These are phyloP conservation scores for Sistotremastrum niveocremeum DNA, from an alignment of 768 basidiomycete species.

Conservation along the genomic window DNA sequence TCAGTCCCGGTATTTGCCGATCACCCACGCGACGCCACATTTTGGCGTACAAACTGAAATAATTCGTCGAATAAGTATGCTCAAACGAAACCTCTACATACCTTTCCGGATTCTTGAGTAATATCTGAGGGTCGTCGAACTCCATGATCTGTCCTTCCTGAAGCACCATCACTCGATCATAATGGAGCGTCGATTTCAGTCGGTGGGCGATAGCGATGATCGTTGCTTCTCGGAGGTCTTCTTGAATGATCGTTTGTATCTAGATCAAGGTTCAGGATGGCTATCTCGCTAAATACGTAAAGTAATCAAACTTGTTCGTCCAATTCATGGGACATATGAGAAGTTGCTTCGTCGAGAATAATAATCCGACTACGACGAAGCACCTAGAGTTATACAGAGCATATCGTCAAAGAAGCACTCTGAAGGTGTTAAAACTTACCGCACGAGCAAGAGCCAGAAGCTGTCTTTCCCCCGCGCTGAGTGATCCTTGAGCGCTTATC, in stretches of 20 bases:
- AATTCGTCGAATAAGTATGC: too few species aligned
- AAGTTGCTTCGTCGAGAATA: slow-evolving; percentile 70
- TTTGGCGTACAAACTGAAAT: too few species aligned
- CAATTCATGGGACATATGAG: slow-evolving; percentile 56
- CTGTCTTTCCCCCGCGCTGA: slow-evolving; percentile 72
- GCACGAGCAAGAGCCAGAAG: slow-evolving; percentile 59
- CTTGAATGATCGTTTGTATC: too few species aligned
- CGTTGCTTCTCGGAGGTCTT: slow-evolving; percentile 51
- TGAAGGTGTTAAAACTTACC: slow-evolving; percentile 4
- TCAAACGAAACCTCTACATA: too few species aligned
- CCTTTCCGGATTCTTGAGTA: too few species aligned
- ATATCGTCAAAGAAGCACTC: slow-evolving; percentile 5
- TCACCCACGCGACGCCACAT: too few species aligned
- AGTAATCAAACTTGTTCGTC: slow-evolving; percentile 42
- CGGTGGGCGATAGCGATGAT: slow-evolving; percentile 80
- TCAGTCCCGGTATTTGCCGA: too few species aligned
- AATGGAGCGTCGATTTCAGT: slow-evolving; percentile 63
- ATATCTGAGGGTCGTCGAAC: too few species aligned
- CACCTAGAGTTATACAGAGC: slow-evolving; percentile 10
- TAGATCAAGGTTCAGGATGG: too few species aligned
- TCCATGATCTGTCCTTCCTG: too few species aligned
- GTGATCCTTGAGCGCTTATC: slow-evolving; percentile 45
- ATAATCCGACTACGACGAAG: slow-evolving; percentile 51
- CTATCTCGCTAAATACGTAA: too few species aligned
- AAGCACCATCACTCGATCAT: slow-evolving; percentile 36